phyloP scores from a whole-genome alignment of 179 eudicot species.

The Drosera spatulata region DNA sequence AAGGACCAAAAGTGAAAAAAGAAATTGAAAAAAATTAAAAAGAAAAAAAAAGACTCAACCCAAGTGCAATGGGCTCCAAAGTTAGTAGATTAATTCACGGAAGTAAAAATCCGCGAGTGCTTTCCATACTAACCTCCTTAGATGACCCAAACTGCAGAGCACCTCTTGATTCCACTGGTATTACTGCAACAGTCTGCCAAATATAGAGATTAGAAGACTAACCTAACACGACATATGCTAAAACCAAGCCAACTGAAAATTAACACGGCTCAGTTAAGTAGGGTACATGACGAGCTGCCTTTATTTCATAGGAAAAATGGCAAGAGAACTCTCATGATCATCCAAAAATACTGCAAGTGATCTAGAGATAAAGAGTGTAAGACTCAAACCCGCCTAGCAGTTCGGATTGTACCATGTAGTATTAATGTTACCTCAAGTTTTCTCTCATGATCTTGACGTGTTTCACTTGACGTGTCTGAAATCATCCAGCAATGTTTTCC shows the following conservation, averaged over 20 bases:
- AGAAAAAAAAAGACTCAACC: background rate
- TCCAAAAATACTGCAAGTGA: conserved; percentile 23
- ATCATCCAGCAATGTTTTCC: conserved; percentile 58
- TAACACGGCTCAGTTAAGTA: background rate
- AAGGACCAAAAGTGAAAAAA: conserved; percentile 4
- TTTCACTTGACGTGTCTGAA: conserved; percentile 19
- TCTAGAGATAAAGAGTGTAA: background rate
- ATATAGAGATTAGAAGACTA: background rate
- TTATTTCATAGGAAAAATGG: conserved; percentile 55
- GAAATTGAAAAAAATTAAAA: background rate
- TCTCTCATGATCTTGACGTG: background rate
- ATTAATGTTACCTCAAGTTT: background rate
- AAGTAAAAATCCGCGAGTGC: background rate
- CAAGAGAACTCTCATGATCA: conserved; percentile 22
- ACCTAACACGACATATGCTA: background rate
- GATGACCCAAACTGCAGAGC: conserved; percentile 75
- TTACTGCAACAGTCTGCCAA: conserved; percentile 65
- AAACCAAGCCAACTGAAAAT: background rate
- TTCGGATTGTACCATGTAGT: background rate
- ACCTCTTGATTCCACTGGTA: conserved; percentile 59
- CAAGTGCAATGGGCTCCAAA: background rate
- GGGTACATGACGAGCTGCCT: conserved; percentile 20
- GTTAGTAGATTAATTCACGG: background rate
- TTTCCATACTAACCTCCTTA: conserved; percentile 40
- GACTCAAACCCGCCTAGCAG: background rate